Evolutionary conservation across 116 monocot species (phyloP).

Genomic region (Iris pallida): DNA sequence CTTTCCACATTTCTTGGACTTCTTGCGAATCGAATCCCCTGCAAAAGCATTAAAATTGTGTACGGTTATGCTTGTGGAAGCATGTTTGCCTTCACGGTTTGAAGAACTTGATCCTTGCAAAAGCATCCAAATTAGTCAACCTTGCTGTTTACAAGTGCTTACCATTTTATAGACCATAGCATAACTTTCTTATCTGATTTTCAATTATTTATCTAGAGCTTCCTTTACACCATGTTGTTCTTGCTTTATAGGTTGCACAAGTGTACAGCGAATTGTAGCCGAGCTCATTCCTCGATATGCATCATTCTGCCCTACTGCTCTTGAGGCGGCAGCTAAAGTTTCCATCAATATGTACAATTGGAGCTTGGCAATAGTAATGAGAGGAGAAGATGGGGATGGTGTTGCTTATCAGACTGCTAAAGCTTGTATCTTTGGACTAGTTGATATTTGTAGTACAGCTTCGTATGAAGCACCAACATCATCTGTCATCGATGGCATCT

Average conservation of each 20-base stretch:
- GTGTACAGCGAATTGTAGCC: conserved; percentile 78
- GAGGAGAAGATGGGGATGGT: conserved; percentile 73
- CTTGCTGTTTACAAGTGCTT: no score
- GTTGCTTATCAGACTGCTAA: conserved; percentile 83
- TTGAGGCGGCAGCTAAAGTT: conserved; percentile 81
- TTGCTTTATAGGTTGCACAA: conserved; percentile 63
- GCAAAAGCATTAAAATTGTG: no score
- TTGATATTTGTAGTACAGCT: conserved; percentile 81
- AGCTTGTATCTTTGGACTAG: conserved; percentile 79
- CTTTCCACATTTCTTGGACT: no score
- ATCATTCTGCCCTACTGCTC: conserved; percentile 80
- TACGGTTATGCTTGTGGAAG: no score
- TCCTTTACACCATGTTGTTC: background rate
- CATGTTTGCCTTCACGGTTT: no score
- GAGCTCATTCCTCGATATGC: conserved; percentile 90
- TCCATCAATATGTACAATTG: conserved; percentile 90
- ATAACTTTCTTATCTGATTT: background rate
- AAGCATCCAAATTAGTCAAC: no score
- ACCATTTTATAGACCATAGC: no score
- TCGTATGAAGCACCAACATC: conserved; percentile 73
- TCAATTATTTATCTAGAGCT: background rate
- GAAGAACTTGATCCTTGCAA: no score
- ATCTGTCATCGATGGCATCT: conserved; percentile 73
- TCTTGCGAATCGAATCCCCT: no score
- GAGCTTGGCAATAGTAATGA: conserved; percentile 63